Percentiles rank a stretch among this genome's conserved stretches.
Evolutionary conservation across 352 stramenopile genomes (phyloP).

Genomic region (Phytophthora brassicae): DNA sequence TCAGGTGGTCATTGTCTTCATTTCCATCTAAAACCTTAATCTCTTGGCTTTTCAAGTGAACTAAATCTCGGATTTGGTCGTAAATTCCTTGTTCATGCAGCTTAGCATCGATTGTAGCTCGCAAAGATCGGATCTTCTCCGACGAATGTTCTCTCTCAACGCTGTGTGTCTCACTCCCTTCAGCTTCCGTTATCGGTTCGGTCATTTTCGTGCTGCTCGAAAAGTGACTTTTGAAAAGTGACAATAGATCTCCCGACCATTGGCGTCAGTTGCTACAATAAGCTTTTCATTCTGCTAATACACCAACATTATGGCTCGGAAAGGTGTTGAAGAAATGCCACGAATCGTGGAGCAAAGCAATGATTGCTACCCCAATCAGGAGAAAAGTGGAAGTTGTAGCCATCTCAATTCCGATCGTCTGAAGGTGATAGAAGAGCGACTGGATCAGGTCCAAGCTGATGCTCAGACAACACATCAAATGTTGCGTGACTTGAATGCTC

Average conservation of each 20-base stretch:
- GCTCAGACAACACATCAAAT: conserved; percentile 46
- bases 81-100: conserved; percentile 79
- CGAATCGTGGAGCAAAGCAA: conserved; percentile 14
- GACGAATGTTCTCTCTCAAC: conserved; percentile 7
- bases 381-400: background rate
- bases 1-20: background rate
- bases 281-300: background rate
- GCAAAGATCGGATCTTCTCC: conserved; percentile 52
- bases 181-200: conserved; percentile 13
- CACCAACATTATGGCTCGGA: conserved; percentile 10
- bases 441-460: conserved; percentile 46
- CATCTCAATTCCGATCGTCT: conserved; percentile 6
- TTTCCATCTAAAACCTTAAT: background rate
- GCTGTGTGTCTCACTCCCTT: background rate
- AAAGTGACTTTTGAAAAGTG: background rate
- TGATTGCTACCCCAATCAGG: background rate
- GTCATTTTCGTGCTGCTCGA: conserved; percentile 12
- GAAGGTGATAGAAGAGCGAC: conserved; percentile 38
- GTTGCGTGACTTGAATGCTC: conserved; percentile 46
- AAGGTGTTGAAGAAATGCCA: conserved; percentile 8
- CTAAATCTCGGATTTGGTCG: conserved; percentile 65
- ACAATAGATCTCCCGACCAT: conserved; percentile 21
- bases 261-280: conserved; percentile 14
- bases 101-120: conserved; percentile 71
- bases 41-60: conserved; percentile 35